Evolutionary conservation across 2,329 filamentous ascomycete species (phyloP), one percentile per base, ranked within the genome.

Genomic region (Furcasterigmium furcatum): DNA sequence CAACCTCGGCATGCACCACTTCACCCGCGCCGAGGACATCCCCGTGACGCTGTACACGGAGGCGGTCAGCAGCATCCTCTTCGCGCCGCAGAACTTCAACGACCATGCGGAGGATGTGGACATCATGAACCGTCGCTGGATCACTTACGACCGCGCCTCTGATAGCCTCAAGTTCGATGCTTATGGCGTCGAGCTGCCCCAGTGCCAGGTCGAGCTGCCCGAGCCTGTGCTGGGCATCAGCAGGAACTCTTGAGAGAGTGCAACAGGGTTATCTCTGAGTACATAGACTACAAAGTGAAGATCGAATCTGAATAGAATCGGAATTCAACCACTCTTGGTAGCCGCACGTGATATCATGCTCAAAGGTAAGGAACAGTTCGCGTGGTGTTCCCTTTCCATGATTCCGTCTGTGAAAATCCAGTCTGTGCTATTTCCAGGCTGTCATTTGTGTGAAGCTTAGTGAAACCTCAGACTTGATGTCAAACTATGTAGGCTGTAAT

Each of bases 1-100:
- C 41, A 76, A 76, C 46, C 54, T 77, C 7, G 73, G 73, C 9
- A 75, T 71, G 66, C 72, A 77, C 45, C 73, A 77, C 40, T 51
- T 57, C 14, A 44, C 47, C 1, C 29, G 47, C 24, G 38, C 45
- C 7, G 55, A 54, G 38, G 57, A 57, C 16, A 43, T 58, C 13
- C 62, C 62, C 20, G 59, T 61, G 27, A 66, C 62, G 4, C 53
- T 66, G 18, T 63, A 58, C 47, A 53, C 55, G 19, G 58, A 62
- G 47, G 62, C 62, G 5, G 57, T 60, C 22, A 61, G 56, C 34
- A 62, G 56, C 49, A 60, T 66, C 25, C 39, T 55, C 8, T 62
- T 66, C 38, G 59, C 59, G 38, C 62, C 61, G 24, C 57, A 62
- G 35, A 65, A 65, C 51, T 66, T 62, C 46, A 52, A 55, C 35